Base-by-base conservation (phyloP, 495 filamentous ascomycete genomes). In the Podospora comata region DNA sequence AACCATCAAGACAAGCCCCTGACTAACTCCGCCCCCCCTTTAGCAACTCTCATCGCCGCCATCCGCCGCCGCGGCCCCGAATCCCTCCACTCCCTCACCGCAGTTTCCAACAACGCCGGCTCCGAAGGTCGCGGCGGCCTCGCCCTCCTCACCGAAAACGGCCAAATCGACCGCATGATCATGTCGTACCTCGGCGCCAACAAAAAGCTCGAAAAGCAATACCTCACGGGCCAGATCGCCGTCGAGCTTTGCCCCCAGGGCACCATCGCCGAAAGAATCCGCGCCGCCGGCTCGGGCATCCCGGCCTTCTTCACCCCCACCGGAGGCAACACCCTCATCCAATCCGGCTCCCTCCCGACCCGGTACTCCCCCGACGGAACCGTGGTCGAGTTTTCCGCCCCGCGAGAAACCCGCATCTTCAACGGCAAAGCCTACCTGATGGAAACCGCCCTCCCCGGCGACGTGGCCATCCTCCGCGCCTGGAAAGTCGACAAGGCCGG, bases 221-320 rank as follows among this genome's bases (percentile, higher is more conserved):
- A 89, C 67, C 78, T 90, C 30, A 80, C 78, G 2, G 88, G 88
- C 20, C 76, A 87, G 67, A 85, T 89, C 65, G 86, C 85, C 16
- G 84, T 90, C 53, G 88, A 90, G 71, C 76, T 90, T 23, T 88
- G 86, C 66, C 88, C 88, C 0, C 88, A 90, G 73, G 88, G 88
- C 4, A 89, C 87, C 9, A 76, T 90, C 28, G 88, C 87, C 0
- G 88, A 90, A 79, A 80, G 86, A 70, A 80, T 88, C 65, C 73
- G 87, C 13, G 86, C 87, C 4, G 88, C 86, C 0, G 88, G 88
- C 11, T 86, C 86, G n/a, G 88, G 88, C 1, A 88, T 90, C 20
- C 88, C 88, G 18, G 88, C 87, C 1, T 90, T 90, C 69, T 90
- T 83, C 70, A 90, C 88, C 0, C 86, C 87, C 1, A 88, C 88